phyloP scores from a whole-genome alignment of 1,139 yeast species.

The Ogataea hybrid region DNA sequence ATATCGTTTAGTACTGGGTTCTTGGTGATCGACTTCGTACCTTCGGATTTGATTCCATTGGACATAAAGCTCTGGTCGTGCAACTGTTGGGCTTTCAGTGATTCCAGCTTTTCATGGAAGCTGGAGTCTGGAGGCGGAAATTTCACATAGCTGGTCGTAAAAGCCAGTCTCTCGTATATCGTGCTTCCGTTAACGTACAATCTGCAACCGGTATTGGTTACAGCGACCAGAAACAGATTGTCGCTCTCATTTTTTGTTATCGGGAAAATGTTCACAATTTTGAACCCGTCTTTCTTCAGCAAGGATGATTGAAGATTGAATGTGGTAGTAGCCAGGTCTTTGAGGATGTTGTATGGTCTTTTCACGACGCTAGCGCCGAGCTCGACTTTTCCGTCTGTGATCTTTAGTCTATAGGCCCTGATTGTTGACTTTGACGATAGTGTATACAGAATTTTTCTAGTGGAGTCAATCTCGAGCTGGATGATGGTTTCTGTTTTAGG shows the following conservation, averaged over 20 bases:
- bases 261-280: slow-evolving; percentile 65
- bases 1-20: slow-evolving; percentile 23
- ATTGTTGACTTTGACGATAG: too few relatives aligned
- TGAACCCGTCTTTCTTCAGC: too few relatives aligned
- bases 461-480: too few relatives aligned
- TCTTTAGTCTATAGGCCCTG: too few relatives aligned
- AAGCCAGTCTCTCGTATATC: slow-evolving; percentile 35
- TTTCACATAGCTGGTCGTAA: slow-evolving; percentile 54
- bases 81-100: slow-evolving; percentile 36
- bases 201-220: slow-evolving; percentile 85
- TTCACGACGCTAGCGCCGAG: too few relatives aligned
- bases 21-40: slow-evolving; percentile 25
- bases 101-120: slow-evolving; percentile 50
- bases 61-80: slow-evolving; percentile 36
- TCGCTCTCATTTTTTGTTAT: slow-evolving; percentile 64
- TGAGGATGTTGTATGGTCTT: too few relatives aligned
- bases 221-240: slow-evolving; percentile 74
- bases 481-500: too few relatives aligned
- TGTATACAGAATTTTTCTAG: too few relatives aligned
- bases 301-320: too few relatives aligned
- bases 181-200: slow-evolving; percentile 59
- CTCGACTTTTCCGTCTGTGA: too few relatives aligned
- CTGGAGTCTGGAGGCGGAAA: slow-evolving; percentile 74
- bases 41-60: slow-evolving; percentile 11
- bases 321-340: too few relatives aligned